Base-by-base conservation (phyloP, 2,329 filamentous ascomycete genomes). In the Uncinocarpus reesii region DNA sequence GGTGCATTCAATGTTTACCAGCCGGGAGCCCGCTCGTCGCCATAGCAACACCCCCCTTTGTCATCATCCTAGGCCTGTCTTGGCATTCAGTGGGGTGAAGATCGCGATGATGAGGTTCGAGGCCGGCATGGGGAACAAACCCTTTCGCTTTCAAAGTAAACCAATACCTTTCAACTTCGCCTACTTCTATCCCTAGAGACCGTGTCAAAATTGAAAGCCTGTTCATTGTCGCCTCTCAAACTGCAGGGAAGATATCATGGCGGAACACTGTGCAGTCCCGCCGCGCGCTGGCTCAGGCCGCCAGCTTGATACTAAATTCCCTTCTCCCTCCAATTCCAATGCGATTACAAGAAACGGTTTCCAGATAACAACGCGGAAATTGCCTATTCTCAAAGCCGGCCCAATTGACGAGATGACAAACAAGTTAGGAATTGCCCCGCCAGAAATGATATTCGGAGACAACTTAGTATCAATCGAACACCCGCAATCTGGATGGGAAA, bases 401-500 rank as follows among this genome's bases (percentile, higher is more conserved):
- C 85, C 88, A 43, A 96, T 98, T 62, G 88, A 95, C 62, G 79
- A 78, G 31, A 86, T 98, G 79, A 81, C 82, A 34, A 74, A 75
- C 49, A 79, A 78, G 53, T 76, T 98, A 47, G 81, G 82, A 24
- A 95, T 98, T 62, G 81, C 90, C 15, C 80, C 90, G 34, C 92
- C 92, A 7, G 92, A 98, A 71, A 98, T 98, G 92, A 98, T 98
- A 56, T 98, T 98, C 63, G 92, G 92, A 53, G 89, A 98, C 72
- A 98, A 98, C 66, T 72, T 84, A 50, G 81, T 94, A 34, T 71
- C 78, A 5, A 75, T 98, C 52, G 73, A 80, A 46, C 87, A 96
- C 69, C 53, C 70, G n/a, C 74, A 77, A 16, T 80, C 77, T n/a
- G 79, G 80, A 37, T 98, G 88, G 87, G 72, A 73, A 37, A 73